Evolutionary conservation across 2,329 filamentous ascomycete species (phyloP).

Genomic region (Venturia oleaginea): DNA sequence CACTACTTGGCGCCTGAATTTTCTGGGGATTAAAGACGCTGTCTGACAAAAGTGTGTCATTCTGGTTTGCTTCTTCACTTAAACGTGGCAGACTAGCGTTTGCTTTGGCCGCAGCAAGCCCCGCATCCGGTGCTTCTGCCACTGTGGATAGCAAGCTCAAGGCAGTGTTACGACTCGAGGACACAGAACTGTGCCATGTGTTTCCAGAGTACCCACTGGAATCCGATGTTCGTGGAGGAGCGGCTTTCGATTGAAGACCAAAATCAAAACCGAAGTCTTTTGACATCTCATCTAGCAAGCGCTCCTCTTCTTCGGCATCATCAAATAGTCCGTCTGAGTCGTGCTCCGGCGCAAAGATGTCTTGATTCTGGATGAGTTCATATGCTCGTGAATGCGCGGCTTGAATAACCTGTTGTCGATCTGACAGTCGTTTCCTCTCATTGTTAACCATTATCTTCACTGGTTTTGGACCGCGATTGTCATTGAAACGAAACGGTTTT

Average conservation of each 20-base stretch:
- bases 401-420: slow-evolving; percentile 8
- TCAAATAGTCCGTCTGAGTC: slow-evolving; percentile 20
- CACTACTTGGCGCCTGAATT: slow-evolving; percentile 29
- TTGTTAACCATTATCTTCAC: slow-evolving; percentile 68
- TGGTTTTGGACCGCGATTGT: slow-evolving; percentile 38
- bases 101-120: not conserved
- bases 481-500: not conserved
- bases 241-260: slow-evolving; percentile 56
- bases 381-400: slow-evolving; percentile 15
- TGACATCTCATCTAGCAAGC: slow-evolving; percentile 73
- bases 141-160: slow-evolving; percentile 64
- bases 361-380: slow-evolving; percentile 1
- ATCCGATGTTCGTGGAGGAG: slow-evolving; percentile 64
- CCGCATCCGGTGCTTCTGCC: slow-evolving; percentile 41
- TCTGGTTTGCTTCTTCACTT: slow-evolving; percentile 10
- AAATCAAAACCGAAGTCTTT: slow-evolving; percentile 76
- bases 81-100: slow-evolving; percentile 5
- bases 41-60: slow-evolving; percentile 5
- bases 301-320: slow-evolving; percentile 41
- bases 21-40: not conserved
- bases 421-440: slow-evolving; percentile 30
- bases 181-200: slow-evolving; percentile 73
- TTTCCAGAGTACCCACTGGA: slow-evolving; percentile 69
- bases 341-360: not conserved
- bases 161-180: slow-evolving; percentile 61